phyloP scores from a whole-genome alignment of 345 rosid genomes.

The Litchi chinensis region DNA sequence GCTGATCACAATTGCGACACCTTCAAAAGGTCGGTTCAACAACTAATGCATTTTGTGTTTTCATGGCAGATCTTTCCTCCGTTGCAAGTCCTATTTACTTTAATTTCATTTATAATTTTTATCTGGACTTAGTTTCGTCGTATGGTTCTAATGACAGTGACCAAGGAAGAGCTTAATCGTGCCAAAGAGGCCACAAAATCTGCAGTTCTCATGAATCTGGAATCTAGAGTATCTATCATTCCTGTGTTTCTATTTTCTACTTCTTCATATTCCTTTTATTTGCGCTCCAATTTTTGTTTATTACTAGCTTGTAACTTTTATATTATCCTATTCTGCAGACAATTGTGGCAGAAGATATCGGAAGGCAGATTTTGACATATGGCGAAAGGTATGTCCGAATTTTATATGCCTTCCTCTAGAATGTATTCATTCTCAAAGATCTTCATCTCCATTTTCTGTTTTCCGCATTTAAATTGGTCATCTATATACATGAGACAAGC shows the following conservation, averaged over 20 bases:
- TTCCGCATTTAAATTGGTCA: neutral
- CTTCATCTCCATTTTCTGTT: neutral
- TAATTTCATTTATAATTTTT: neutral
- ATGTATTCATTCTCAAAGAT: neutral
- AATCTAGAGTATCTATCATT: constrained; percentile 56
- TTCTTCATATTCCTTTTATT: neutral
- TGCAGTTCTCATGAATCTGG: constrained; percentile 73
- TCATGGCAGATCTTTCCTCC: neutral
- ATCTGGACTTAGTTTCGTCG: neutral
- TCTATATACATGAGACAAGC: too few species aligned
- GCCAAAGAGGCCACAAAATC: constrained; percentile 73
- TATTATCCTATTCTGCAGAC: constrained; percentile 32
- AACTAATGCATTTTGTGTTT: neutral
- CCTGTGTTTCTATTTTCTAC: neutral
- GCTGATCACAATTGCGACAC: constrained; percentile 51
- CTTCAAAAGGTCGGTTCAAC: constrained; percentile 51
- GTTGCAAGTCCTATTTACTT: neutral
- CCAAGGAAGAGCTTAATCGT: constrained; percentile 49
- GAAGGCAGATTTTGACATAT: constrained; percentile 70
- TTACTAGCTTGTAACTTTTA: constrained; percentile 12
- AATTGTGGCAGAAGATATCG: constrained; percentile 65
- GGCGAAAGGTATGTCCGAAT: constrained; percentile 62
- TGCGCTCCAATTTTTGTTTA: neutral
- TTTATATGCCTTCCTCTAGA: neutral
- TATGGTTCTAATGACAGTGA: constrained; percentile 39